Evolutionary conservation across 331 rosid species (phyloP).

Genomic region (Malus hybrid): DNA sequence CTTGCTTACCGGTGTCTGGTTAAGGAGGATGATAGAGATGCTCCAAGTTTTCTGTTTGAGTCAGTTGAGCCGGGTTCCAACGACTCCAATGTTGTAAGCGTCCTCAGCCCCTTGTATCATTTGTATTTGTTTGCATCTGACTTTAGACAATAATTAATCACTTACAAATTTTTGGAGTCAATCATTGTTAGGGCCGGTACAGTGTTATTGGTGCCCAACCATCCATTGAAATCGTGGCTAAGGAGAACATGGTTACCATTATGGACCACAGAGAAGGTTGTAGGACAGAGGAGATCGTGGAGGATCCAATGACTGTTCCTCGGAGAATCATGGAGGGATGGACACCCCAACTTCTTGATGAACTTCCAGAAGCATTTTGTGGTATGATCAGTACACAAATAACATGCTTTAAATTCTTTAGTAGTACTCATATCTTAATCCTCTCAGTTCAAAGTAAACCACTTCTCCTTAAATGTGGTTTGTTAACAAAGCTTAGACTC

Average conservation of each 20-base stretch:
- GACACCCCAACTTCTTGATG: conserved; percentile 54
- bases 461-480: neutral
- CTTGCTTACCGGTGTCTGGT: too few relatives aligned
- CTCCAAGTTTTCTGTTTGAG: too few relatives aligned
- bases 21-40: too few relatives aligned
- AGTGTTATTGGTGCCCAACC: conserved; percentile 82
- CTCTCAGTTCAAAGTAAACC: neutral
- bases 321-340: conserved; percentile 59
- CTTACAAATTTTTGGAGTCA: neutral
- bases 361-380: conserved; percentile 92
- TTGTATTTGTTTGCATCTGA: too few relatives aligned
- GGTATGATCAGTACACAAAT: conserved; percentile 41
- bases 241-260: conserved; percentile 71
- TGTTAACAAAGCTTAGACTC: neutral
- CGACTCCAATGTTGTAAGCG: too few relatives aligned
- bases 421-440: neutral
- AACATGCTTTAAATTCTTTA: neutral
- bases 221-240: conserved; percentile 72
- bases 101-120: too few relatives aligned
- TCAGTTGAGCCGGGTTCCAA: too few relatives aligned
- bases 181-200: conserved; percentile 58
- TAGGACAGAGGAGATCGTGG: conserved; percentile 55
- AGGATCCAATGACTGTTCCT: conserved; percentile 77
- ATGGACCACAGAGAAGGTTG: conserved; percentile 60
- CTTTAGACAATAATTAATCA: neutral